Percentiles rank a stretch among this genome's conserved stretches.
Evolutionary conservation across 176 grass and related monocot species (phyloP).

Genomic region (Luzula sylvatica): DNA sequence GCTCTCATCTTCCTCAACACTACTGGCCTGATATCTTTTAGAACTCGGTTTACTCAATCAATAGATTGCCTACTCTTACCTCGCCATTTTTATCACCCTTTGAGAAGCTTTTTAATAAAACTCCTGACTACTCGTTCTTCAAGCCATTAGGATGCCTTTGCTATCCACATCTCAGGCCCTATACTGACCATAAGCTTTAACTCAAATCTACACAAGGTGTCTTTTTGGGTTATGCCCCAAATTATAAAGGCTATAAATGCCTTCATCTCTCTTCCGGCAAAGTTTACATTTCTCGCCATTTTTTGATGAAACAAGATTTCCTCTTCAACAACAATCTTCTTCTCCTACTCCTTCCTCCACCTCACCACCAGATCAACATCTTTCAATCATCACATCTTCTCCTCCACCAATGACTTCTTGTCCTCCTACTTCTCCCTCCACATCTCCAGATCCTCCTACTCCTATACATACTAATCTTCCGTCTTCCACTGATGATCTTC

Average conservation of each 20-base stretch:
- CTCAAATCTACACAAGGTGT: background rate
- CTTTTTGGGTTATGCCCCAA: background rate
- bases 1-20: background rate
- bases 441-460: no score
- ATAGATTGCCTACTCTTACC: background rate
- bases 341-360: background rate
- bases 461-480: no score
- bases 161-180: no score
- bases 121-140: no score
- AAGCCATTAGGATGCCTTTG: no score
- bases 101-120: background rate
- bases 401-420: background rate
- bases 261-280: background rate
- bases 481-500: background rate
- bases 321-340: background rate
- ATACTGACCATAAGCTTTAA: background rate
- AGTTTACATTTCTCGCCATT: background rate
- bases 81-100: background rate
- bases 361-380: background rate
- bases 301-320: no score
- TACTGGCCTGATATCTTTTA: background rate
- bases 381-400: background rate
- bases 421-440: background rate
- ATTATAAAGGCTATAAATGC: background rate
- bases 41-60: background rate